Evolutionary conservation across 2,329 filamentous ascomycete species (phyloP).

Genomic region (Saccharata proteae): DNA sequence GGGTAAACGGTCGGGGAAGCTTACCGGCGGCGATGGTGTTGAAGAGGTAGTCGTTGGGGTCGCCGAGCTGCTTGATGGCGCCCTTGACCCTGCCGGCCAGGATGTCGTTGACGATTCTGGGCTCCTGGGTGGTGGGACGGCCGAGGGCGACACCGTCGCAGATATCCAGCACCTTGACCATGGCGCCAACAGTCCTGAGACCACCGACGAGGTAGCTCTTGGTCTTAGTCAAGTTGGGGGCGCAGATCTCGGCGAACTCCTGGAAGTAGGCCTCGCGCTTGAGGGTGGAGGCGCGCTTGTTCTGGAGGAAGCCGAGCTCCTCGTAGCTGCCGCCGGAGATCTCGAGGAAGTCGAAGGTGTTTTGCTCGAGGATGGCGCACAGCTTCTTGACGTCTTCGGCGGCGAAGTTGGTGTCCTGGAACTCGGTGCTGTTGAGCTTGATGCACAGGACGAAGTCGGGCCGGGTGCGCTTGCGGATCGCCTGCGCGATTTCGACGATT

Average conservation of each 20-base stretch:
- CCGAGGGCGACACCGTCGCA: slow-evolving; percentile 51
- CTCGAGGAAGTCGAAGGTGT: slow-evolving; percentile 43
- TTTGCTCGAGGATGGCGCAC: slow-evolving; percentile 32
- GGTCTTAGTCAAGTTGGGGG: slow-evolving; percentile 38
- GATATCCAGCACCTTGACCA: slow-evolving; percentile 42
- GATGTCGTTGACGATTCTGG: slow-evolving; percentile 32
- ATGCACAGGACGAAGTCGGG: slow-evolving; percentile 34
- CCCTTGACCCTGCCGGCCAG: slow-evolving; percentile 31
- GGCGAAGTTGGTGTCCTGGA: slow-evolving; percentile 36
- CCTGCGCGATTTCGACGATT: slow-evolving; percentile 22
- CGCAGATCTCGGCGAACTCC: slow-evolving; percentile 42
- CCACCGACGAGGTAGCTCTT: slow-evolving; percentile 47
- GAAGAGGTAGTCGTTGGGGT: slow-evolving; percentile 8
- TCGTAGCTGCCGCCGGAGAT: slow-evolving; percentile 48
- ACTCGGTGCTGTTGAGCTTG: slow-evolving; percentile 43
- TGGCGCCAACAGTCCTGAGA: slow-evolving; percentile 39
- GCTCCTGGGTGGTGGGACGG: slow-evolving; percentile 41
- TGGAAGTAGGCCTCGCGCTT: slow-evolving; percentile 46
- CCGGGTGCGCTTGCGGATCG: slow-evolving; percentile 16
- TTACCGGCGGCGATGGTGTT: slow-evolving; percentile 9
- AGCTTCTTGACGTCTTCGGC: slow-evolving; percentile 36
- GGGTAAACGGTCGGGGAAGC: background rate
- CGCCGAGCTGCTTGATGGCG: slow-evolving; percentile 8
- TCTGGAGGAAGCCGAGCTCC: slow-evolving; percentile 36
- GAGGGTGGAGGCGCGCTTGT: slow-evolving; percentile 40